A percentile compares a stretch with the other conserved stretches of the same genome.
Conservation (phyloP, 139 green algal species). For the Picochlorum sp. region DNA sequence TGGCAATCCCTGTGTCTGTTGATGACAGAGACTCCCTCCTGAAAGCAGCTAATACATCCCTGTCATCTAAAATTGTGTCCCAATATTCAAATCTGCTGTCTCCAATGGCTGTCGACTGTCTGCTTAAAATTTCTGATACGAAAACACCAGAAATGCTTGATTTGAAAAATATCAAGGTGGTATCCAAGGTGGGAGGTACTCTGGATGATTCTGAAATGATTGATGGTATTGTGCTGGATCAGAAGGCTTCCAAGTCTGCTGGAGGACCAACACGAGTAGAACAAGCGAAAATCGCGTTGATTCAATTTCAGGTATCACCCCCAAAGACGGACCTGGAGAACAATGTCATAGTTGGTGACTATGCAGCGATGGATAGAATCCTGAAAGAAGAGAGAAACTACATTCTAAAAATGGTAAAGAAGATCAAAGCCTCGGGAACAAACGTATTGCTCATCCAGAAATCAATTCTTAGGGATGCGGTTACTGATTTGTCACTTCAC, state of each 20-base stretch:
- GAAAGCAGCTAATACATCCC: conserved; percentile 84
- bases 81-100: conserved; percentile 89
- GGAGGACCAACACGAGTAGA: conserved; percentile 82
- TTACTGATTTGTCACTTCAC: conserved; percentile 94
- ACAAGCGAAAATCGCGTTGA: conserved; percentile 91
- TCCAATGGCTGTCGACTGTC: conserved; percentile 93
- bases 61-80: conserved; percentile 89
- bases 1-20: conserved; percentile 82
- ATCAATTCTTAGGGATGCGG: conserved; percentile 90
- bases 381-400: conserved; percentile 95
- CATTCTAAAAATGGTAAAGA: conserved; percentile 97
- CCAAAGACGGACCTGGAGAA: conserved; percentile 99
- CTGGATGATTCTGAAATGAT: conserved; percentile 94
- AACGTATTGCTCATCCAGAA: conserved; percentile 99
- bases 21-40: conserved; percentile 80
- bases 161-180: conserved; percentile 85
- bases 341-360: conserved; percentile 76
- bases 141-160: conserved; percentile 72
- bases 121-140: conserved; percentile 79
- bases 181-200: conserved; percentile 89
- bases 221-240: conserved; percentile 92
- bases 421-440: conserved; percentile 86
- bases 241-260: conserved; percentile 74
- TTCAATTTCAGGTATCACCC: conserved; percentile 91
- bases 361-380: conserved; percentile 39